Conservation (phyloP, 176 grass and related monocot species). For the Oryza coarctata region DNA sequence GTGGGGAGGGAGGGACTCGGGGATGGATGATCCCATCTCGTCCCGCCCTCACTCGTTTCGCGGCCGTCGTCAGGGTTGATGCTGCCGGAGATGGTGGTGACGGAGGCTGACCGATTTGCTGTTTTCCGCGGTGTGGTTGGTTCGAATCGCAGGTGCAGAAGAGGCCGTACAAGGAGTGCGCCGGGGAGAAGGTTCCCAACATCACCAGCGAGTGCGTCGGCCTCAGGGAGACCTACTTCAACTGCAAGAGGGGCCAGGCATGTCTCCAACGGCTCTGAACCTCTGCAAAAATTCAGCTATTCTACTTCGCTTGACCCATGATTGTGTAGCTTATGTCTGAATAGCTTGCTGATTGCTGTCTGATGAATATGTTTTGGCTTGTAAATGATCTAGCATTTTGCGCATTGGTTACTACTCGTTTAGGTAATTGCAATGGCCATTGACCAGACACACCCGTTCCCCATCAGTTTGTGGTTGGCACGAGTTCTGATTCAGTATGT, state of each 20-base stretch:
- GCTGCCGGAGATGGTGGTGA: background rate
- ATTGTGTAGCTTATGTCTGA: background rate
- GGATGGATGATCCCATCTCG: background rate
- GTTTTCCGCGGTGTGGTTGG: background rate
- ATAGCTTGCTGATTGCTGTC: background rate
- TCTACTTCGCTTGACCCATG: background rate
- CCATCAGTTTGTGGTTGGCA: background rate
- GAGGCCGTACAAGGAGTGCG: constrained; percentile 83
- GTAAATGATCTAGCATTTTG: background rate
- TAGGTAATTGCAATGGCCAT: background rate
- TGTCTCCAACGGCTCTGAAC: background rate
- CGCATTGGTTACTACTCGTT: background rate
- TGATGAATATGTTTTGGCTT: background rate
- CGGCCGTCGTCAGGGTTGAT: too few relatives aligned
- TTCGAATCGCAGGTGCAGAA: constrained; percentile 66
- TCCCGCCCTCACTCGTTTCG: background rate
- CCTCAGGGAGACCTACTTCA: constrained; percentile 95
- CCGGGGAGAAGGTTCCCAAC: constrained; percentile 87
- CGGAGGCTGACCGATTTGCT: background rate
- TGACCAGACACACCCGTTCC: background rate
- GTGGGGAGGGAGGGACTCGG: background rate
- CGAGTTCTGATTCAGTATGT: background rate
- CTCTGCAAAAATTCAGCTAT: background rate
- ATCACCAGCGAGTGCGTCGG: constrained; percentile 91
- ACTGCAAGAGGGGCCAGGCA: constrained; percentile 97